These are phyloP conservation scores for Plasmodium gaboni DNA, from an alignment of 169 alveolate species.

Conservation along the genomic window DNA sequence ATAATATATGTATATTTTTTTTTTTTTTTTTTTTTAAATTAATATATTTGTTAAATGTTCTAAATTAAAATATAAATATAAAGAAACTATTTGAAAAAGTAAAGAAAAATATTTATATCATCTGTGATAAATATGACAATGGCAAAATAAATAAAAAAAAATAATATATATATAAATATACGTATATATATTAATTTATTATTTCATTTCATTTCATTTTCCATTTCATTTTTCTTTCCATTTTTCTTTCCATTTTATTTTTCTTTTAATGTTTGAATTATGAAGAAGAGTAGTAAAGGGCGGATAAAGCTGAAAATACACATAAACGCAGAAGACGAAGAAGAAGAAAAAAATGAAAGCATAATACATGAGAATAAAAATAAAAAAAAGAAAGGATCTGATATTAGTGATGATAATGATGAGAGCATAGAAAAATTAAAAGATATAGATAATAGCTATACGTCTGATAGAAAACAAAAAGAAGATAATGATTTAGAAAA, in stretches of 20 bases:
- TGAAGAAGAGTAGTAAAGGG: slow-evolving; percentile 34
- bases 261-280: not conserved
- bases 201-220: not conserved
- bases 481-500: slow-evolving; percentile 49
- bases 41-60: too few species aligned
- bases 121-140: too few species aligned
- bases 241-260: not conserved
- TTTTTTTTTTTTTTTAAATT: too few species aligned
- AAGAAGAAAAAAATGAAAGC: slow-evolving; percentile 12
- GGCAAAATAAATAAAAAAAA: too few species aligned
- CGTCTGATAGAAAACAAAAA: slow-evolving; percentile 25
- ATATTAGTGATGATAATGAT: slow-evolving; percentile 13
- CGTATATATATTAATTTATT: not conserved
- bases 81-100: too few species aligned
- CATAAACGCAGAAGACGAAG: slow-evolving; percentile 31
- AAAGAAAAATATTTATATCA: too few species aligned
- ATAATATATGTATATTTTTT: too few species aligned
- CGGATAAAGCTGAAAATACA: slow-evolving; percentile 58
- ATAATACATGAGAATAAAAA: not conserved
- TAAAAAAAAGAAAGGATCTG: slow-evolving; percentile 17
- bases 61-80: too few species aligned
- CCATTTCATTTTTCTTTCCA: not conserved
- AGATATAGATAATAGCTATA: slow-evolving; percentile 31
- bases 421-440: slow-evolving; percentile 33
- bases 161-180: too few species aligned